A percentile compares a stretch with the other conserved stretches of the same genome.
These are phyloP conservation scores for Aeminium ludgeri DNA, from an alignment of 495 filamentous ascomycete species.

Conservation along the genomic window DNA sequence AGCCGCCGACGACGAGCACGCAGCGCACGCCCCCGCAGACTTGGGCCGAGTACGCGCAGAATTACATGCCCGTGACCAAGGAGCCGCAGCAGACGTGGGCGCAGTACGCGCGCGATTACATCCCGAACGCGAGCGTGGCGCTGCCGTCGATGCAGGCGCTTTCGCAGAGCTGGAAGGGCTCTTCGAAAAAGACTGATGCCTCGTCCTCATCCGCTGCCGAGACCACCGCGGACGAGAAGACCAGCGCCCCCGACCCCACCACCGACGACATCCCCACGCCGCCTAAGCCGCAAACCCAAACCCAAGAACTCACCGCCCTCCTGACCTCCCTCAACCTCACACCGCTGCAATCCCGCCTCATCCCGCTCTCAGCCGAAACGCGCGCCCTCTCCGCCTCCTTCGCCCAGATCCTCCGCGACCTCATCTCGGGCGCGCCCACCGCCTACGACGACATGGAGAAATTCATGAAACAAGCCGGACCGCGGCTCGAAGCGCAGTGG, in stretches of 20 bases:
- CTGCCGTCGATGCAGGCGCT: no score
- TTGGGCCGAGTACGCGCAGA: not conserved
- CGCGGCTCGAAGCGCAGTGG: slow-evolving; percentile 58
- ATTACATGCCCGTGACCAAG: not conserved
- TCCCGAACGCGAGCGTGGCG: no score
- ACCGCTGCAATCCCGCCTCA: slow-evolving; percentile 60
- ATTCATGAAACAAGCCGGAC: slow-evolving; percentile 66
- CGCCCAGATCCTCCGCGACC: slow-evolving; percentile 72
- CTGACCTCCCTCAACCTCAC: slow-evolving; percentile 68
- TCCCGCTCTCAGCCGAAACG: slow-evolving; percentile 66
- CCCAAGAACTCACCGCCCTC: slow-evolving; percentile 55
- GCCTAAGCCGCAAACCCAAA: slow-evolving; percentile 38
- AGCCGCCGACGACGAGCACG: not conserved
- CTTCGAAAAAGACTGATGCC: no score
- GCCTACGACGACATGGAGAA: slow-evolving; percentile 76
- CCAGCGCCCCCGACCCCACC: slow-evolving; percentile 25
- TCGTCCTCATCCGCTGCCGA: slow-evolving; percentile 9
- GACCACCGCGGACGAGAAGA: slow-evolving; percentile 5
- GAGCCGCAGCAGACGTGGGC: slow-evolving; percentile 7
- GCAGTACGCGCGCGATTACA: slow-evolving; percentile 11
- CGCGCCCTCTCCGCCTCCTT: slow-evolving; percentile 67
- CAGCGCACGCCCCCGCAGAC: not conserved
- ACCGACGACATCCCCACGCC: slow-evolving; percentile 18
- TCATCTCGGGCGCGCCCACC: slow-evolving; percentile 81
- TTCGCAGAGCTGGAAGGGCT: no score